phyloP scores from a whole-genome alignment of 2,329 filamentous ascomycete species.

The Tolypocladium amazonense region DNA sequence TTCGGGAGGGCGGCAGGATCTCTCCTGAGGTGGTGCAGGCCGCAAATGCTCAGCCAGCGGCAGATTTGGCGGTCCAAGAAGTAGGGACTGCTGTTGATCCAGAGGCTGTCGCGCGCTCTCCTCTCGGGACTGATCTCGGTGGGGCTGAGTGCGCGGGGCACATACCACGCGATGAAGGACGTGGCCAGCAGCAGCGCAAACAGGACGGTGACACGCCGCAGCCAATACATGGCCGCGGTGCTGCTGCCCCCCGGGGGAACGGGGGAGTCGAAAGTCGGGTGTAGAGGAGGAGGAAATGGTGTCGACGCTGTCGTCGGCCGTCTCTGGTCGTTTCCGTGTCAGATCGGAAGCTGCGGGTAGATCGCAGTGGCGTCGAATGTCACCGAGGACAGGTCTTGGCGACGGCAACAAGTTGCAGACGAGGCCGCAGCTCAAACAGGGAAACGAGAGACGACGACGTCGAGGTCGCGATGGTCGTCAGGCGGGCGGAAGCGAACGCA shows the following conservation, averaged over 20 bases:
- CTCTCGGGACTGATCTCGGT: conserved; percentile 51
- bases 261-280: neutral
- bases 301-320: neutral
- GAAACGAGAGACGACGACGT: neutral
- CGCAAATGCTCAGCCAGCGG: conserved; percentile 70
- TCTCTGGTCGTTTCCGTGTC: neutral
- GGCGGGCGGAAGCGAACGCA: neutral
- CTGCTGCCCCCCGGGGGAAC: neutral
- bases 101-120: conserved; percentile 50
- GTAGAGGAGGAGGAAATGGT: neutral
- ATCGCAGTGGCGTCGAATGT: neutral
- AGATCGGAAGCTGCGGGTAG: neutral
- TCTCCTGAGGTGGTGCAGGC: conserved; percentile 58
- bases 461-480: neutral
- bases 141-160: conserved; percentile 50
- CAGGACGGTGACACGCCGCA: conserved; percentile 32
- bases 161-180: conserved; percentile 35
- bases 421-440: neutral
- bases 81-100: conserved; percentile 61
- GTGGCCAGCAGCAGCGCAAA: conserved; percentile 29
- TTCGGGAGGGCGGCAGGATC: conserved; percentile 38
- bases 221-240: conserved; percentile 28
- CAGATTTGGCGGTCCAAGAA: conserved; percentile 70
- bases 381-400: neutral
- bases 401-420: neutral